phyloP scores from a whole-genome alignment of 495 filamentous ascomycete genomes.

The Corynascus novoguineensis region DNA sequence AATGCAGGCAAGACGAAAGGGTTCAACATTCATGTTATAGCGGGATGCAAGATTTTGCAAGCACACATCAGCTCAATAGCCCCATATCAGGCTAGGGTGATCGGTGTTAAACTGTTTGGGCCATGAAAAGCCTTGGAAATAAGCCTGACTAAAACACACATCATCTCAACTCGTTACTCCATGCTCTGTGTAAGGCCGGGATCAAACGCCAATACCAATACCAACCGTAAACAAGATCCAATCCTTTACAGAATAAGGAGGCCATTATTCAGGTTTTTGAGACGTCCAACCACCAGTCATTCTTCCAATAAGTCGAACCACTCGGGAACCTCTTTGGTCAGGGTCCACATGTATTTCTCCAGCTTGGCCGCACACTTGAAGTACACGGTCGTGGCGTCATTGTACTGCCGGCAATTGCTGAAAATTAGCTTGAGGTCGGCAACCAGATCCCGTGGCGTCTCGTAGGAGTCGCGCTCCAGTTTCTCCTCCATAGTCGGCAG shows the following conservation, averaged over 20 bases:
- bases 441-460: slow-evolving; percentile 80
- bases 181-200: too few species aligned
- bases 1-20: too few species aligned
- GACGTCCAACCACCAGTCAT: slow-evolving; percentile 10
- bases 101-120: too few species aligned
- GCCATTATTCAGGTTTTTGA: too few species aligned
- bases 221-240: neutral
- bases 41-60: too few species aligned
- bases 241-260: neutral
- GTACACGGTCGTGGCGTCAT: slow-evolving; percentile 87
- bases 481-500: slow-evolving; percentile 87
- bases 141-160: too few species aligned
- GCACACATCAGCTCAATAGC: too few species aligned
- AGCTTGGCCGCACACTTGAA: slow-evolving; percentile 88
- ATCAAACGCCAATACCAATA: too few species aligned
- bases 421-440: slow-evolving; percentile 84
- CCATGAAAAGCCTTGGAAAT: too few species aligned
- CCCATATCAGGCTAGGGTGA: too few species aligned
- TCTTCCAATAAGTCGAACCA: slow-evolving; percentile 53
- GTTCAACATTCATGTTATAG: too few species aligned
- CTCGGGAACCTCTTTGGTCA: slow-evolving; percentile 86
- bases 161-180: too few species aligned
- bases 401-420: slow-evolving; percentile 87
- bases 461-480: slow-evolving; percentile 81
- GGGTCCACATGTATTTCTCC: slow-evolving; percentile 91